phyloP scores from a whole-genome alignment of 2,329 filamentous ascomycete species.

The Alternaria infectoria region DNA sequence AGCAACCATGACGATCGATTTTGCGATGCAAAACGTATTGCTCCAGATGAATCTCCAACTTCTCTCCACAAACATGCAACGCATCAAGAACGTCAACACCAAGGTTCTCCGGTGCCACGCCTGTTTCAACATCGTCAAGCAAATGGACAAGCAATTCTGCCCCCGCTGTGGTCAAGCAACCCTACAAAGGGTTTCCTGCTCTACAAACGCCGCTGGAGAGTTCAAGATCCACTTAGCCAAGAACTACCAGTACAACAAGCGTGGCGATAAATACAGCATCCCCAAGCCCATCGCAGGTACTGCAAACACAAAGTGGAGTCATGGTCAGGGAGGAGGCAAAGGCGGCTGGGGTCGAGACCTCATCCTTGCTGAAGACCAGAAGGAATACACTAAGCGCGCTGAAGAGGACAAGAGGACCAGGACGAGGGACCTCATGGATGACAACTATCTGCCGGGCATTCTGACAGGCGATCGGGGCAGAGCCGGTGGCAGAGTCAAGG shows the following conservation, averaged over 20 bases:
- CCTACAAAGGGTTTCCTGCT: slow-evolving; percentile 83
- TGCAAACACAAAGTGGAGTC: slow-evolving; percentile 73
- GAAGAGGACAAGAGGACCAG: slow-evolving; percentile 70
- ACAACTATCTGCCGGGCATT: slow-evolving; percentile 87
- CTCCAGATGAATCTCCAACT: slow-evolving; percentile 94
- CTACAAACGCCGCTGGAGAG: slow-evolving; percentile 78
- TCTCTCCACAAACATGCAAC: slow-evolving; percentile 76
- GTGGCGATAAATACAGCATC: slow-evolving; percentile 90
- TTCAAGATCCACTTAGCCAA: slow-evolving; percentile 88
- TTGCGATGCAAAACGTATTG: slow-evolving; percentile 96
- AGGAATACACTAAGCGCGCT: slow-evolving; percentile 76
- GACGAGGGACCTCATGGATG: slow-evolving; percentile 88
- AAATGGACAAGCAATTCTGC: slow-evolving; percentile 92
- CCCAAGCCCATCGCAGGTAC: slow-evolving; percentile 87
- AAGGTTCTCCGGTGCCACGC: slow-evolving; percentile 89
- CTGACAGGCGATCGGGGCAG: slow-evolving; percentile 77
- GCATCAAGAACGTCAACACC: slow-evolving; percentile 84
- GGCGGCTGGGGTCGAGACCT: slow-evolving; percentile 84
- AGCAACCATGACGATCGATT: slow-evolving; percentile 93
- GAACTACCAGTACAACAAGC: slow-evolving; percentile 95
- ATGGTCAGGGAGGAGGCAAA: slow-evolving; percentile 73
- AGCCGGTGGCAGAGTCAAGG: slow-evolving; percentile 70
- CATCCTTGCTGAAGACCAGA: slow-evolving; percentile 93
- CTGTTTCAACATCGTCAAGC: slow-evolving; percentile 77
- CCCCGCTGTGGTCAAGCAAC: slow-evolving; percentile 87